These are phyloP conservation scores for Oidiodendron maius DNA, from an alignment of 495 filamentous ascomycete genomes.

Conservation along the genomic window DNA sequence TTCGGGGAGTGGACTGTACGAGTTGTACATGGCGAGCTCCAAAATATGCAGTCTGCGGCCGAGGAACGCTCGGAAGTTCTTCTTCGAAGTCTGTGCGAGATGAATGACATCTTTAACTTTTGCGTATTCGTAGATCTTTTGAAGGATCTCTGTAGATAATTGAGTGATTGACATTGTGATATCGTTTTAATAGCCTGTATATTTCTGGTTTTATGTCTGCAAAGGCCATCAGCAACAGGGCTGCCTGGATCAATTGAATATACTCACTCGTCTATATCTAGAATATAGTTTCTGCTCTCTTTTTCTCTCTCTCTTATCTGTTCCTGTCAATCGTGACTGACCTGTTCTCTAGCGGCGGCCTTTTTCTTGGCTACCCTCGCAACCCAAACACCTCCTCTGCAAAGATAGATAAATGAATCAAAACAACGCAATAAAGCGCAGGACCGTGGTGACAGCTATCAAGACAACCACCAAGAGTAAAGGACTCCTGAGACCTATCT, in stretches of 20 bases:
- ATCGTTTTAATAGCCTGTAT: background rate
- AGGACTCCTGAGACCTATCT: conserved; percentile 41
- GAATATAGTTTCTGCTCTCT: conserved; percentile 1
- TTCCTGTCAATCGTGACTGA: conserved; percentile 21
- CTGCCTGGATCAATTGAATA: background rate
- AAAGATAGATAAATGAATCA: conserved; percentile 14
- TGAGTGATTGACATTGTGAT: conserved; percentile 32
- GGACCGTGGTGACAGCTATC: conserved; percentile 21
- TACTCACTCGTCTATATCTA: conserved; percentile 14
- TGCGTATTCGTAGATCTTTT: conserved; percentile 52
- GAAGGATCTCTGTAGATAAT: conserved; percentile 56
- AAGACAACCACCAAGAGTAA: conserved; percentile 31
- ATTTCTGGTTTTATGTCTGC: background rate
- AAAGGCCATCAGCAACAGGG: background rate
- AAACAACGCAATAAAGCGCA: conserved; percentile 20
- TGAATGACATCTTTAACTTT: conserved; percentile 47
- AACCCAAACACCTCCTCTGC: conserved; percentile 14
- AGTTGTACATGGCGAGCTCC: conserved; percentile 40
- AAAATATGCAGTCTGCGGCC: conserved; percentile 49
- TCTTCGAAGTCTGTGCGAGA: conserved; percentile 47
- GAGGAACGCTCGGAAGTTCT: conserved; percentile 47
- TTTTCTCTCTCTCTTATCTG: conserved; percentile 1
- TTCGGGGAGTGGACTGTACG: conserved; percentile 57
- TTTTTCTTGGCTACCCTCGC: conserved; percentile 2
- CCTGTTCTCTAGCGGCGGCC: conserved; percentile 4